A percentile compares a stretch with the other conserved stretches of the same genome.
phyloP scores from a whole-genome alignment of 2,329 filamentous ascomycete species.

The Apiospora marii region DNA sequence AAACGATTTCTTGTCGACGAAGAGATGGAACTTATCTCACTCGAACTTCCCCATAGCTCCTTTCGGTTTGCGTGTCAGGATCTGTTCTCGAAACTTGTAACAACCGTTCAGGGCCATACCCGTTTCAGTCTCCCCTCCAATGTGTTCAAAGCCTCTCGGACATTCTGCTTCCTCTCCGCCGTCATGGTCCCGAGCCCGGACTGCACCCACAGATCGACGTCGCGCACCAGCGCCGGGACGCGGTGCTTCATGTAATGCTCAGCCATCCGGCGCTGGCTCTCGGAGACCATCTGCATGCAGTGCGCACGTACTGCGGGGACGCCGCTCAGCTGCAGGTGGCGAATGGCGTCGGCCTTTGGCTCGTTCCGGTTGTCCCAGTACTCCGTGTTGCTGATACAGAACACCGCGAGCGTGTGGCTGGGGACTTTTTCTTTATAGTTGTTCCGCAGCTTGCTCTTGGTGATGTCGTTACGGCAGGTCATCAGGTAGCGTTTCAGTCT shows the following conservation, averaged over 20 bases:
- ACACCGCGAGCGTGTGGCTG: slow-evolving; percentile 42
- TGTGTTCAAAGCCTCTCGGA: slow-evolving; percentile 43
- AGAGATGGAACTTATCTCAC: background rate
- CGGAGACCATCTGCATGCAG: slow-evolving; percentile 53
- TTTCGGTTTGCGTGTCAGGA: background rate
- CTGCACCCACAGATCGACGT: slow-evolving; percentile 53
- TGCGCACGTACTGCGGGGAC: slow-evolving; percentile 50
- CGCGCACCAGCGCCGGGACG: slow-evolving; percentile 51
- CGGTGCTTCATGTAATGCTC: slow-evolving; percentile 48
- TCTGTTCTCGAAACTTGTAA: no score
- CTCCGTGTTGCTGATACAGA: slow-evolving; percentile 53
- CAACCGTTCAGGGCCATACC: slow-evolving; percentile 24
- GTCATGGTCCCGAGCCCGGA: slow-evolving; percentile 48
- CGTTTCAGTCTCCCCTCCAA: slow-evolving; percentile 39
- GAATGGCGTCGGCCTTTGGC: slow-evolving; percentile 36
- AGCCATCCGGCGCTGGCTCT: slow-evolving; percentile 48
- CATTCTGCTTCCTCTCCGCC: slow-evolving; percentile 45
- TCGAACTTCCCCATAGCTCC: background rate
- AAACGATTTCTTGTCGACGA: background rate
- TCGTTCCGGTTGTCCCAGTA: slow-evolving; percentile 49
- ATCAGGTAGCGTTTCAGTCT: slow-evolving; percentile 42
- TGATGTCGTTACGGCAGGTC: slow-evolving; percentile 46
- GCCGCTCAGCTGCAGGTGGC: slow-evolving; percentile 49
- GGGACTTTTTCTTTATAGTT: slow-evolving; percentile 40
- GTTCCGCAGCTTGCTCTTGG: slow-evolving; percentile 40